Base-by-base conservation (phyloP, 176 grass and related monocot species). In the Zoysia pacifica region DNA sequence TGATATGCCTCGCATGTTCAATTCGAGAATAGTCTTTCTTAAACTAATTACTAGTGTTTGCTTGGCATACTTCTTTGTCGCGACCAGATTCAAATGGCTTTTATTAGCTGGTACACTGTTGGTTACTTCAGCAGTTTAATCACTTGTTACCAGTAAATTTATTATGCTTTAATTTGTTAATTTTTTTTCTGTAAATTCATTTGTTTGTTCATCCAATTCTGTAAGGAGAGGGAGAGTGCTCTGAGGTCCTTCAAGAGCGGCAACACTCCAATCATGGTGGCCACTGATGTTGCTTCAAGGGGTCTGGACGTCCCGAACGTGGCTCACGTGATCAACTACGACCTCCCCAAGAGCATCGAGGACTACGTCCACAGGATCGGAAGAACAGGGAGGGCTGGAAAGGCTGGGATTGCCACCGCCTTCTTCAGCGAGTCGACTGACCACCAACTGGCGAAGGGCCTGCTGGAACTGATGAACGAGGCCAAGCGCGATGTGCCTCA, bases 381-480 rank as follows among this genome's bases (percentile, higher is more conserved):
- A 49, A 91, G 94, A 79, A 97, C 91, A 14, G 93, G 93, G n/a
- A 76, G 93, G 70, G 93, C 93, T 8, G 94, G 94, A 11, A 97
- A 94, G 81, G 69, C 89, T 3, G 94, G 94, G 20, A 43, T 48
- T 0, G 91, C 94, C 69, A 97, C 94, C 0, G 94, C 91, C 19
- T 94, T 97, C 69, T 97, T 97, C 56, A 79, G 80, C 0, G 82
- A 89, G 46, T 62, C 55, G 1, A 86, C 28, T 28, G 28, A 97
- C 48, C 87, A 84, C 19, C 48, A 80, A 13, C 56, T 92, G 15
- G 89, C 94, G 0, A 94, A 94, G 39, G 82, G 76, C 35, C 54
- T 97, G 52, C 60, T 82, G 70, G 87, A 85, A 13, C 73, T 91
- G 62, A 89, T 97, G 91, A 78, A 82, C 0, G 91, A 94, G 70